Evolutionary conservation across 306 rosid genomes (phyloP).

Genomic region (Gleditsia sinensis): DNA sequence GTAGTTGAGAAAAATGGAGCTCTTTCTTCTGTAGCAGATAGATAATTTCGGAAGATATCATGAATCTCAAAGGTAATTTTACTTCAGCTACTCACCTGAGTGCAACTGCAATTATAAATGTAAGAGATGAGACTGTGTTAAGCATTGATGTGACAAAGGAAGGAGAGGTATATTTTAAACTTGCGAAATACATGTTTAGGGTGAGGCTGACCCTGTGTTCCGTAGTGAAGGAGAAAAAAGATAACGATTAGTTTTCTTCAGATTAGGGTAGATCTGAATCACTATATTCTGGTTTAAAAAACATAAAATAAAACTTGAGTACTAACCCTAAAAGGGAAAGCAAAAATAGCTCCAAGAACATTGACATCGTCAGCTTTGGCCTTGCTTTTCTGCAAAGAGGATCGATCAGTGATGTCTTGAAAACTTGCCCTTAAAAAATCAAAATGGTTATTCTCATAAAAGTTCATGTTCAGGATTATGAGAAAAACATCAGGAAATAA

Average conservation of each 20-base stretch:
- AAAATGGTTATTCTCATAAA: neutral
- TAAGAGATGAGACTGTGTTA: constrained; percentile 44
- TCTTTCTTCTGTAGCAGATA: neutral
- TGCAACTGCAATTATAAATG: constrained; percentile 46
- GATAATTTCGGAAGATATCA: constrained; percentile 7
- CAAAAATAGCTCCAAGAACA: constrained; percentile 49
- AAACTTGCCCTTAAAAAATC: neutral
- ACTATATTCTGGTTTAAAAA: neutral
- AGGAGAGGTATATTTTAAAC: constrained; percentile 45
- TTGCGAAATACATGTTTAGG: constrained; percentile 45
- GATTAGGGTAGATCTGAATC: neutral
- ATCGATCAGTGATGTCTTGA: neutral
- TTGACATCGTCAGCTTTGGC: constrained; percentile 43
- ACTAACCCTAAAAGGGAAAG: constrained; percentile 44
- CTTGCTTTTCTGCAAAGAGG: constrained; percentile 44
- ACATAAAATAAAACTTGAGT: neutral
- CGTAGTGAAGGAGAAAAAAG: constrained; percentile 6
- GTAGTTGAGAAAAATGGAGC: neutral
- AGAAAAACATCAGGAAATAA: neutral
- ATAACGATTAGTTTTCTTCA: constrained; percentile 12
- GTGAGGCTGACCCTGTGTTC: constrained; percentile 42
- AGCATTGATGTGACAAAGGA: constrained; percentile 49
- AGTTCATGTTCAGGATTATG: neutral
- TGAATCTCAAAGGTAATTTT: neutral
- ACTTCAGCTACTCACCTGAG: constrained; percentile 32